Conservation (phyloP, 148 eudicot genomes). For the Oxyria digyna region DNA sequence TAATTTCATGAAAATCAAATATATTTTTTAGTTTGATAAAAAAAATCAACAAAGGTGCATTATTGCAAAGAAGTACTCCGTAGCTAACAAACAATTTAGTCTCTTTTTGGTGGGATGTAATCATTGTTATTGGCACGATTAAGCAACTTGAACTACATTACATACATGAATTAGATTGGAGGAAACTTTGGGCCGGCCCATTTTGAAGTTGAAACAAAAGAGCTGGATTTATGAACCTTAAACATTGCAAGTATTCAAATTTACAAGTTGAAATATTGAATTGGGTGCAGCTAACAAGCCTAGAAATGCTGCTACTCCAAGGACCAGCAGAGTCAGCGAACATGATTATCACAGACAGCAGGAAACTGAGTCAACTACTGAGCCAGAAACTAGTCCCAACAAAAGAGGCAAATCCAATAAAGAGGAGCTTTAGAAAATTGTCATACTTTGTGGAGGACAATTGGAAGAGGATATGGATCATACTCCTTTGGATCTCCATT, state of each 20-base stretch:
- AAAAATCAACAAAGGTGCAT: no score
- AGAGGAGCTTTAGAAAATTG: constrained; percentile 14
- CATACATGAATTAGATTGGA: no score
- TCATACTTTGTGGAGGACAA: constrained; percentile 37
- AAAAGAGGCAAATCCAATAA: constrained; percentile 37
- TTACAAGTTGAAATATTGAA: not conserved
- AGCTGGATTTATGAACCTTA: no score
- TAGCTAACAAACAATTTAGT: no score
- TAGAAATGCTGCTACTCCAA: constrained; percentile 48
- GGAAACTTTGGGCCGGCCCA: not conserved
- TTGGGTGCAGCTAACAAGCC: constrained; percentile 24
- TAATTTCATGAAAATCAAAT: no score
- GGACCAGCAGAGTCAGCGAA: constrained; percentile 32
- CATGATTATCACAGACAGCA: constrained; percentile 29
- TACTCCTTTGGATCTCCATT: constrained; percentile 36
- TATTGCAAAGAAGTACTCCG: no score
- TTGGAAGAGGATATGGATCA: constrained; percentile 48
- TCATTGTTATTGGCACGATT: no score
- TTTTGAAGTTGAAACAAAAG: no score
- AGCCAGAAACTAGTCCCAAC: constrained; percentile 43
- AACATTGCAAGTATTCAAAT: no score
- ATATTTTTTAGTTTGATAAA: no score
- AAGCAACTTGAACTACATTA: no score
- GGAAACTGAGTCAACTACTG: constrained; percentile 29
- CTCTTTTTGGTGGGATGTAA: no score